Conservation (phyloP, 345 rosid species). For the Combretum micranthum region DNA sequence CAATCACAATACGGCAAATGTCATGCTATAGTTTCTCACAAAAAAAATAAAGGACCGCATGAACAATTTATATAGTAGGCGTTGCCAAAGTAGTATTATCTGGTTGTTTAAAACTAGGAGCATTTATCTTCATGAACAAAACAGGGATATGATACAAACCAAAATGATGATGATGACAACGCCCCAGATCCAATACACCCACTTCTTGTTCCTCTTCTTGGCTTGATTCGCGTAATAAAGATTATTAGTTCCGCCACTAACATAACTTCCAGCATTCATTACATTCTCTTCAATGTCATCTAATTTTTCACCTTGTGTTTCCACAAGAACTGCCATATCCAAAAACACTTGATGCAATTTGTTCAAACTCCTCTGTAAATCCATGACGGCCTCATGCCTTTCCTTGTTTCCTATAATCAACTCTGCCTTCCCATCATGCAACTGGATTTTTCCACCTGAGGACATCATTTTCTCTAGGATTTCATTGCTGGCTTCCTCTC, state of each 20-base stretch:
- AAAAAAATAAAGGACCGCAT: too few species aligned
- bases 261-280: slow-evolving; percentile 31
- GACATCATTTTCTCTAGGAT: slow-evolving; percentile 36
- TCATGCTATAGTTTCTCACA: too few species aligned
- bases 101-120: too few species aligned
- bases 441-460: slow-evolving; percentile 10
- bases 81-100: too few species aligned
- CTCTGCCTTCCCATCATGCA: slow-evolving; percentile 26
- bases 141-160: slow-evolving; percentile 54
- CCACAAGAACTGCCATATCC: slow-evolving; percentile 82
- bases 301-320: slow-evolving; percentile 59
- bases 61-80: too few species aligned
- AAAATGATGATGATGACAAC: slow-evolving; percentile 39
- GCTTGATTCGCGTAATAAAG: slow-evolving; percentile 59
- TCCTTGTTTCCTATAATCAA: slow-evolving; percentile 39
- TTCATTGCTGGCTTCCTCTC: slow-evolving; percentile 57
- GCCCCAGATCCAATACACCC: slow-evolving; percentile 41
- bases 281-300: slow-evolving; percentile 71
- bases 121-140: slow-evolving; percentile 31
- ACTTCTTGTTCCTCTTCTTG: slow-evolving; percentile 41
- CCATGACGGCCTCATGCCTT: slow-evolving; percentile 63
- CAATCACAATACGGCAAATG: too few species aligned
- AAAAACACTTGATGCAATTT: slow-evolving; percentile 74
- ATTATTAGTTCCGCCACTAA: slow-evolving; percentile 61
- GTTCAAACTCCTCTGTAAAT: slow-evolving; percentile 57